A percentile compares a stretch with the other conserved stretches of the same genome.
Evolutionary conservation across 106 monocot species (phyloP).

Genomic region (Dioscorea alata): DNA sequence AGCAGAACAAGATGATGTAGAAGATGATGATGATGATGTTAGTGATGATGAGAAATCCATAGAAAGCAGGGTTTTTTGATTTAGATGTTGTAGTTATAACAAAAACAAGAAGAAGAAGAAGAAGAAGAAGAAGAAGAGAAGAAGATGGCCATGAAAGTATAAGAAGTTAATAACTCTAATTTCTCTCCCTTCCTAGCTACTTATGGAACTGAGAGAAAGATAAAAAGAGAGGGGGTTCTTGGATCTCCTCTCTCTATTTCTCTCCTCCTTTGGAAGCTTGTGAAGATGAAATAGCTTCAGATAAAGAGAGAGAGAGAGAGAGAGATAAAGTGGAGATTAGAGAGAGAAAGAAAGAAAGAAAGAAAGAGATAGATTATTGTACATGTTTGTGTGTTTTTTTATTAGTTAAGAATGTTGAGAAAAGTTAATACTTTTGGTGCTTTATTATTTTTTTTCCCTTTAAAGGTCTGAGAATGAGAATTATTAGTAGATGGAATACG

Average conservation of each 20-base stretch:
- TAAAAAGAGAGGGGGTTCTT: constrained; percentile 4
- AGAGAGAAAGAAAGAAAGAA: constrained; percentile 1
- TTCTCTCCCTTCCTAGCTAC: too few relatives aligned
- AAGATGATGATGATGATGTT: not conserved
- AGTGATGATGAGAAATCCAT: not conserved
- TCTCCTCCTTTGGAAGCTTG: constrained; percentile 30
- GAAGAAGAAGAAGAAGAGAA: not conserved
- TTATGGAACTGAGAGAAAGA: not conserved
- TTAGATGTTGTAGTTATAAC: too few relatives aligned
- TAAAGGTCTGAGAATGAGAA: too few relatives aligned
- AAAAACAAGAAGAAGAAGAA: not conserved
- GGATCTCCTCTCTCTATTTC: constrained; percentile 27
- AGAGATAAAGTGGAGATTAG: not conserved
- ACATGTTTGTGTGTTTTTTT: too few relatives aligned
- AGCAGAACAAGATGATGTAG: not conserved
- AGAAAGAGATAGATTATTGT: not conserved
- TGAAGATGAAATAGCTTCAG: constrained; percentile 12
- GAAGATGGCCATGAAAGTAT: not conserved
- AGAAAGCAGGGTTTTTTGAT: not conserved
- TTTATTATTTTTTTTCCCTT: too few relatives aligned
- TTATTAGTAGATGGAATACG: too few relatives aligned
- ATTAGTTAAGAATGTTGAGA: too few relatives aligned
- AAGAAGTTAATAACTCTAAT: too few relatives aligned
- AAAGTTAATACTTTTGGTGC: too few relatives aligned
- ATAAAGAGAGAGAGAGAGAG: constrained; percentile 1